Evolutionary conservation across 2,329 filamentous ascomycete species (phyloP), one percentile per base, ranked within the genome.

Genomic region (Fusarium zealandicum): DNA sequence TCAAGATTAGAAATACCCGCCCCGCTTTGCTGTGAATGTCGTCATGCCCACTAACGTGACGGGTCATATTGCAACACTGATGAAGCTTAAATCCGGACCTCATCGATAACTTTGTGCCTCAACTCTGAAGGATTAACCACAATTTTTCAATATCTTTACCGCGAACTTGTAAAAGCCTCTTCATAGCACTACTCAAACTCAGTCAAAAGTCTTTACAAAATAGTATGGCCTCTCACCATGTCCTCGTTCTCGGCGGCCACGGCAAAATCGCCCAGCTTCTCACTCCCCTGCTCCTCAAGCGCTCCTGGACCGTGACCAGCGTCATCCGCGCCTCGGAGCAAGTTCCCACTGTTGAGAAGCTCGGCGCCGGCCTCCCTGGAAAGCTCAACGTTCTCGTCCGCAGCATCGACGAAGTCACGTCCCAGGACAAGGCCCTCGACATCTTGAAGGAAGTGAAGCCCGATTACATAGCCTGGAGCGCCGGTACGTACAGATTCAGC

Each of bases 231-330:
- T 65, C 73, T 33, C 71, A 70, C 35, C 79, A 84, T 69, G 84
- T 93, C 54, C 85, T 93, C 56, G 75, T 95, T 62, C 83, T 95
- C 59, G 90, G 90, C 68, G 91, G 90, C 67, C 90, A 93, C 76
- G 91, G 91, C 76, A 91, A 92, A 71, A 75, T 95, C 54, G 84
- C 90, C 62, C 84, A 90, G 53, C 76, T 88, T 36, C 81, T 95
- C 32, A 95, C 90, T 8, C 89, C 89, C 2, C 81, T 93, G 54
- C 85, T 96, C 7, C 84, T 95, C 35, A 80, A 85, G 43, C 85
- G 87, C 61, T 84, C 84, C 28, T 93, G 90, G 88, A 84, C 84
- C 61, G 88, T 96, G 47, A 92, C 89, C 54, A 90, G 87, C 70
- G 78, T 95, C 56, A 88, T 96, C 71, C 89, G 91, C 66, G 83